A percentile compares a stretch with the other conserved stretches of the same genome.
Conservation (phyloP, 2,329 filamentous ascomycete species). For the Verticillium dahliae region DNA sequence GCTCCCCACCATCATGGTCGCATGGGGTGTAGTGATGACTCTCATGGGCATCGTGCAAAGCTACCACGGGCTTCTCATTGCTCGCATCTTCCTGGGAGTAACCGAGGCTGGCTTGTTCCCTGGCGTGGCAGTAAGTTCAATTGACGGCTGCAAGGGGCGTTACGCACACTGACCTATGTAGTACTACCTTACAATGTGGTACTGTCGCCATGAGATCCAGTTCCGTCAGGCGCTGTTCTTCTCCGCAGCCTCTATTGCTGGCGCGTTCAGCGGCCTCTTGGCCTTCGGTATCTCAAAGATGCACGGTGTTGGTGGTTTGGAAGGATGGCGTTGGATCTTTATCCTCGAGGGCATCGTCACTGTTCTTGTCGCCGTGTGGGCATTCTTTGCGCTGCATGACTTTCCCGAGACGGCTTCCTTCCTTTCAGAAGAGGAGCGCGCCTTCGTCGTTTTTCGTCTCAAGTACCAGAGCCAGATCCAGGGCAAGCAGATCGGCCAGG, state of each 20-base stretch:
- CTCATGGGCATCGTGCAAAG: slow-evolving; percentile 46
- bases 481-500: slow-evolving; percentile 3
- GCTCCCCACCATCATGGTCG: slow-evolving; percentile 69
- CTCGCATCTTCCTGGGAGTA: slow-evolving; percentile 56
- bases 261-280: slow-evolving; percentile 68
- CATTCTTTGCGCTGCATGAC: slow-evolving; percentile 70
- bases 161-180: slow-evolving; percentile 6
- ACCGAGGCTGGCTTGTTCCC: slow-evolving; percentile 62
- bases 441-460: slow-evolving; percentile 64
- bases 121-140: slow-evolving; percentile 42
- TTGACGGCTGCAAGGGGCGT: neutral
- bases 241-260: slow-evolving; percentile 72
- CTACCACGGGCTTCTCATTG: slow-evolving; percentile 37
- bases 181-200: slow-evolving; percentile 54
- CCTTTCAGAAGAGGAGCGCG: slow-evolving; percentile 62
- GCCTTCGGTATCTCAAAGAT: slow-evolving; percentile 66
- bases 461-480: slow-evolving; percentile 50
- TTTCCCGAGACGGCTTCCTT: slow-evolving; percentile 76
- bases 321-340: slow-evolving; percentile 61
- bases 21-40: slow-evolving; percentile 43
- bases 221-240: slow-evolving; percentile 68
- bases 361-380: slow-evolving; percentile 56
- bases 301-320: slow-evolving; percentile 54
- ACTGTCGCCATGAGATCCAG: slow-evolving; percentile 49
- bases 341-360: slow-evolving; percentile 66